Conservation (phyloP, 352 stramenopile genomes). For the Phytophthora tentaculata region DNA sequence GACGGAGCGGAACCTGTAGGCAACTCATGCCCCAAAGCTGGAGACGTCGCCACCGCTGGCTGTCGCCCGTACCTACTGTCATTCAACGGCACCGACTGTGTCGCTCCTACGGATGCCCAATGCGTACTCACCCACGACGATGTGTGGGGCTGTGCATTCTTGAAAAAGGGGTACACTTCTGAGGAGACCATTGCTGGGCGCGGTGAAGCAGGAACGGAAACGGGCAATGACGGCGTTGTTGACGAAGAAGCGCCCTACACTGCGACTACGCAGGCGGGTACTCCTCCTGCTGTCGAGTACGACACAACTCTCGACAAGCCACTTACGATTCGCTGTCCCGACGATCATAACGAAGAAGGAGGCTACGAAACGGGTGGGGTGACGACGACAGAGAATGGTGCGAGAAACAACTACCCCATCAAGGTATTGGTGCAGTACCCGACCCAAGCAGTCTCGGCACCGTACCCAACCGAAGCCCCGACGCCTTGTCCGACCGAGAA, state of each 20-base stretch:
- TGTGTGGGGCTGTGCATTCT: conserved; percentile 28
- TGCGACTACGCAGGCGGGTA: neutral
- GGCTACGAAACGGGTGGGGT: neutral
- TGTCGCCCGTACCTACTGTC: conserved; percentile 28
- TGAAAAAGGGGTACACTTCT: conserved; percentile 14
- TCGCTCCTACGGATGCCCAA: conserved; percentile 25
- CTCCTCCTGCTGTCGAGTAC: neutral
- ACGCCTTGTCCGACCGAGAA: neutral
- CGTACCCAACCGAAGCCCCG: neutral
- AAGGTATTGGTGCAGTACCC: neutral
- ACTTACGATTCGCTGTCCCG: neutral
- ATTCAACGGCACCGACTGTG: conserved; percentile 22
- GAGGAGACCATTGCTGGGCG: neutral
- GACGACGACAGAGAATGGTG: neutral
- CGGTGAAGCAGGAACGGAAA: neutral
- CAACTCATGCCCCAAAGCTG: conserved; percentile 20
- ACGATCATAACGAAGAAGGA: neutral
- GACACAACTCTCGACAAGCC: neutral
- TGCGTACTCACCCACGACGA: conserved; percentile 12
- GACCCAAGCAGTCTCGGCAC: too few species aligned
- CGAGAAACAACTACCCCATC: too few species aligned
- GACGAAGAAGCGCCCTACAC: neutral
- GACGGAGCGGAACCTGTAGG: conserved; percentile 9
- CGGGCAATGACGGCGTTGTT: neutral
- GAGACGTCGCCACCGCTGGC: conserved; percentile 24